Evolutionary conservation across 805 yeast species (phyloP).

Genomic region (Ogataea haglerorum): DNA sequence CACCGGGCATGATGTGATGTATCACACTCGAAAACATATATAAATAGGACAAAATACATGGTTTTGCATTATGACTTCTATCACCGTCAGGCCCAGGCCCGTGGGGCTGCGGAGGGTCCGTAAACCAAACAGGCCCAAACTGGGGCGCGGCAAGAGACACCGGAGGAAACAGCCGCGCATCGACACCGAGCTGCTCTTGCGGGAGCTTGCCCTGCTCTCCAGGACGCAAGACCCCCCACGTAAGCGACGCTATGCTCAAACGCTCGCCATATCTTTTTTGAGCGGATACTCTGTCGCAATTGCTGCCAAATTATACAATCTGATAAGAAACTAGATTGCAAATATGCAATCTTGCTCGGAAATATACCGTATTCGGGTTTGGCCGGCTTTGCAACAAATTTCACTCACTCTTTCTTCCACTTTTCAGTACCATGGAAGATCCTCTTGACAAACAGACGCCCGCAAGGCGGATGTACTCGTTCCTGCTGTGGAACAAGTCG

Average conservation of each 20-base stretch:
- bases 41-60: slow-evolving; percentile 2
- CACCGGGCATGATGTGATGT: slow-evolving; percentile 7
- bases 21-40: slow-evolving; percentile 1
- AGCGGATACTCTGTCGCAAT: slow-evolving; percentile 17
- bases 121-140: neutral
- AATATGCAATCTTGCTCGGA: neutral
- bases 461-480: slow-evolving; percentile 36
- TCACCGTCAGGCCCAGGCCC: slow-evolving; percentile 4
- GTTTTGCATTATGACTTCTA: neutral
- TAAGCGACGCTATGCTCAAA: slow-evolving; percentile 5
- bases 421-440: neutral
- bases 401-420: neutral
- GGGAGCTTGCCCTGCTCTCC: neutral
- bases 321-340: neutral
- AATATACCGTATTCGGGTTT: neutral
- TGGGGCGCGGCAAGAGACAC: neutral
- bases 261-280: slow-evolving; percentile 13
- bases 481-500: slow-evolving; percentile 27
- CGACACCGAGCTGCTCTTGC: neutral
- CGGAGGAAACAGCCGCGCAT: neutral
- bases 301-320: slow-evolving; percentile 11
- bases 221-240: neutral
- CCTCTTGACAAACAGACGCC: slow-evolving; percentile 20
- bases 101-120: neutral
- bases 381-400: neutral